Conservation (phyloP, 2,329 filamentous ascomycete species). For the Phialophora macrospora region DNA sequence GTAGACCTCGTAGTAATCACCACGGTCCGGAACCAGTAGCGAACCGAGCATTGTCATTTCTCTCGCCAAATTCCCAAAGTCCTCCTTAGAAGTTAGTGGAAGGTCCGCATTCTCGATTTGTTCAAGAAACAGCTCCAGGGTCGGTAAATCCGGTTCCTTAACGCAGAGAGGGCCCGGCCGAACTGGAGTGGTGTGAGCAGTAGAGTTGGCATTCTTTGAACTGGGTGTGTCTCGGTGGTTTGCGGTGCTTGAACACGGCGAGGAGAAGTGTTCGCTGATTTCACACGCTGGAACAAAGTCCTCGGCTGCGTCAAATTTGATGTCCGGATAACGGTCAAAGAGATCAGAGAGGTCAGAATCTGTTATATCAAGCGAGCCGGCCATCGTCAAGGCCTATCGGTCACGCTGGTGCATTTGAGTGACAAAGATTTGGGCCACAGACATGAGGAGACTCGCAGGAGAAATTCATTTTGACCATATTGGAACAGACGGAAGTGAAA, state of each 20-base stretch:
- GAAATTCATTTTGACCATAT: not conserved
- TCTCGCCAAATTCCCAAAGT: conserved; percentile 22
- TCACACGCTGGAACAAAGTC: not conserved
- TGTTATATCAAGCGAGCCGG: conserved; percentile 13
- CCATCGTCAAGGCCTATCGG: conserved; percentile 13
- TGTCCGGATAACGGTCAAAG: conserved; percentile 36
- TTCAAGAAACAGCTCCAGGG: conserved; percentile 18
- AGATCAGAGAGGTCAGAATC: conserved; percentile 28
- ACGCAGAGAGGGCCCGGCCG: conserved; percentile 6
- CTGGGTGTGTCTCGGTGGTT: conserved; percentile 24
- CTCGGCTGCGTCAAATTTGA: conserved; percentile 30
- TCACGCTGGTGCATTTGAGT: not conserved
- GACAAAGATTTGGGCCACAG: not conserved
- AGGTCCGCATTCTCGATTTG: conserved; percentile 22
- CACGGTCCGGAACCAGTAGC: conserved; percentile 9
- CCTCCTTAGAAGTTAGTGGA: conserved; percentile 20
- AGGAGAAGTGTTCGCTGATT: conserved; percentile 26
- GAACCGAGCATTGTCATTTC: conserved; percentile 22
- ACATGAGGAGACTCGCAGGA: not conserved
- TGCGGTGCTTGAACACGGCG: conserved; percentile 30
- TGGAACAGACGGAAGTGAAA: not conserved
- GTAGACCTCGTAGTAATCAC: not conserved
- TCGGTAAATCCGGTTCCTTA: conserved; percentile 4
- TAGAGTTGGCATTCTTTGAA: conserved; percentile 24
- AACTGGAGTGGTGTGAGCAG: conserved; percentile 32